Evolutionary conservation across 345 rosid genomes (phyloP).

Genomic region (Conringia planisiliqua): DNA sequence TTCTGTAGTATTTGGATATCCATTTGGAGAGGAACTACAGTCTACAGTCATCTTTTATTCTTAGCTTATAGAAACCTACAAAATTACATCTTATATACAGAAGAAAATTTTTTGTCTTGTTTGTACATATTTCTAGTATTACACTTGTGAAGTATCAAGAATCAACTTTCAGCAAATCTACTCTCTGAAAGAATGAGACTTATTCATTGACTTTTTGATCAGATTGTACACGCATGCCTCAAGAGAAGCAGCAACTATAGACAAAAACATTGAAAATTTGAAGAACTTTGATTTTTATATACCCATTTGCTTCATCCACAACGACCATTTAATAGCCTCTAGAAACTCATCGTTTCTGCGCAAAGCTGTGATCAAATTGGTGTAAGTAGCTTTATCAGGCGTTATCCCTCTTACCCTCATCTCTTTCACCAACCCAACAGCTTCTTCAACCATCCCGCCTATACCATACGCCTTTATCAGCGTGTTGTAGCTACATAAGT

Average conservation of each 20-base stretch:
- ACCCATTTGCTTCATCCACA: conserved; percentile 95
- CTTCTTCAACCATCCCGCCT: conserved; percentile 91
- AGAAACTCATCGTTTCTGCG: conserved; percentile 71
- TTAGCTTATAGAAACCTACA: not conserved
- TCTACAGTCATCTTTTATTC: not conserved
- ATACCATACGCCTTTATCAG: conserved; percentile 93
- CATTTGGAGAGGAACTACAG: not conserved
- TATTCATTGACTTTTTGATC: conserved; percentile 14
- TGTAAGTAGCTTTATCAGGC: conserved; percentile 76
- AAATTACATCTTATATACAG: not conserved
- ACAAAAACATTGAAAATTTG: not conserved
- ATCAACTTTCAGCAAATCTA: not conserved
- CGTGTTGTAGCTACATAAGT: conserved; percentile 85
- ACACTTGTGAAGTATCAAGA: not conserved
- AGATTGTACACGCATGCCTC: conserved; percentile 14
- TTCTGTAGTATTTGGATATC: not conserved
- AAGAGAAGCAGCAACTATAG: conserved; percentile 12
- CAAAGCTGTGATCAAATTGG: conserved; percentile 66
- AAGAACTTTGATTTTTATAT: conserved; percentile 22
- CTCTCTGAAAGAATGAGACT: conserved; percentile 1
- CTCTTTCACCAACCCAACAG: conserved; percentile 72
- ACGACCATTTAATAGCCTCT: conserved; percentile 92
- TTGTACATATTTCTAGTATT: not conserved
- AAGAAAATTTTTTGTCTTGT: not conserved
- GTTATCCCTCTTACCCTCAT: conserved; percentile 66